phyloP scores from a whole-genome alignment of 2,329 filamentous ascomycete species.

The Pseudocercospora eumusae region DNA sequence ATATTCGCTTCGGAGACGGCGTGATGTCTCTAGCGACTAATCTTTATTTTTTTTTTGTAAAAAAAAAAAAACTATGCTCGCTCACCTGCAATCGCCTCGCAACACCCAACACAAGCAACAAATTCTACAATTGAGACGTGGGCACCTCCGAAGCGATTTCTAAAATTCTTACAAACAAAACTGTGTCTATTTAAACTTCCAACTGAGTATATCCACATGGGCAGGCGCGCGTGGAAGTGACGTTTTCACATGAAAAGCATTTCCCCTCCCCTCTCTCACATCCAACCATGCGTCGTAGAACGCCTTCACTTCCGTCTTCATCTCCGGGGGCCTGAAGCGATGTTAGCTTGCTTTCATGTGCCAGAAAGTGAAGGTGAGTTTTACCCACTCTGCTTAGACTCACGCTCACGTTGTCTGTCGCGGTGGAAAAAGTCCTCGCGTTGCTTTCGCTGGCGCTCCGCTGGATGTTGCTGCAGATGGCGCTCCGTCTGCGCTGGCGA shows the following conservation, averaged over 20 bases:
- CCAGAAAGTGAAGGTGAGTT: neutral
- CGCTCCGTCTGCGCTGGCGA: neutral
- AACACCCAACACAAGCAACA: neutral
- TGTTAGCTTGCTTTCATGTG: neutral
- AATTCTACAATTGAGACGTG: neutral
- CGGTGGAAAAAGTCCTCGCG: neutral
- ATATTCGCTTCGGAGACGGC: too few relatives aligned
- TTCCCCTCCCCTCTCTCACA: neutral
- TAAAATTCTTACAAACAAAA: neutral
- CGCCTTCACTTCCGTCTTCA: neutral
- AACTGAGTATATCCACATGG: neutral
- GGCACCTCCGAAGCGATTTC: neutral
- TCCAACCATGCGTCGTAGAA: neutral
- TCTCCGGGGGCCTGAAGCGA: neutral
- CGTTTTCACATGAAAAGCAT: neutral
- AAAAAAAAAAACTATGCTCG: too few relatives aligned
- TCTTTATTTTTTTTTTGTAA: too few relatives aligned
- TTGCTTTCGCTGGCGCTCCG: neutral
- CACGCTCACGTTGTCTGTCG: constrained; percentile 5
- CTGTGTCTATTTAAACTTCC: neutral
- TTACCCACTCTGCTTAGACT: constrained; percentile 6
- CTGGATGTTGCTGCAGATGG: neutral
- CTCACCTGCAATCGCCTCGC: neutral
- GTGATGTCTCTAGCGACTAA: too few relatives aligned
- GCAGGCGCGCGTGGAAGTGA: neutral